These are phyloP conservation scores for Xerocomus potaroensis DNA, from an alignment of 768 basidiomycete species.

Conservation along the genomic window DNA sequence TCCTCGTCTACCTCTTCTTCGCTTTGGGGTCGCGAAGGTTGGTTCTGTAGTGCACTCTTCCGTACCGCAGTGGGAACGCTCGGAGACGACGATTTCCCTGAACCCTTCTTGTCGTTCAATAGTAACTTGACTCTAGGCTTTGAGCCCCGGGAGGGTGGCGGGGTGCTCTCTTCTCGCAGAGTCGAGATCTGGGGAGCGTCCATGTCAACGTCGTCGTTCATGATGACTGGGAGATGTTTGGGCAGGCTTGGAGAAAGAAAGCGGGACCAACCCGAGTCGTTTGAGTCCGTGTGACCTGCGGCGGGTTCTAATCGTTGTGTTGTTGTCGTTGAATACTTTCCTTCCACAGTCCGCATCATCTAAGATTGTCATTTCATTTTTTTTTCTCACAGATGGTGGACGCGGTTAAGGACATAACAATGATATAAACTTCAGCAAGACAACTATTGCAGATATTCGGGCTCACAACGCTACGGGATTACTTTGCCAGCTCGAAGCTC, in stretches of 20 bases:
- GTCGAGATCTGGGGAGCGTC: constrained; percentile 83
- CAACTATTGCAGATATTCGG: background rate
- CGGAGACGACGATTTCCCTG: constrained; percentile 34
- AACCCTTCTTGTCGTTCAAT: constrained; percentile 41
- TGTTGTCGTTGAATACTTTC: too few relatives aligned
- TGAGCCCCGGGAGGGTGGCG: constrained; percentile 46
- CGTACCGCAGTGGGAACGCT: constrained; percentile 18
- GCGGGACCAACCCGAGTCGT: background rate
- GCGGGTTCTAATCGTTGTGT: background rate
- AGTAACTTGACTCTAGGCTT: constrained; percentile 50
- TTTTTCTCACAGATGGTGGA: constrained; percentile 15
- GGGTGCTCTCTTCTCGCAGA: constrained; percentile 66
- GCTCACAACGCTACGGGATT: too few relatives aligned
- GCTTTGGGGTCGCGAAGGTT: constrained; percentile 15
- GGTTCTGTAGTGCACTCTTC: constrained; percentile 19
- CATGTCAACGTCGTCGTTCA: constrained; percentile 54
- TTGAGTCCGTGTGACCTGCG: background rate
- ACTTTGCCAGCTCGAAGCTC: too few relatives aligned
- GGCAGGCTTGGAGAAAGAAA: background rate
- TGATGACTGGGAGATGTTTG: constrained; percentile 7
- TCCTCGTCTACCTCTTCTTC: constrained; percentile 60
- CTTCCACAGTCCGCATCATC: constrained; percentile 3
- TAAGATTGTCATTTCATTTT: constrained; percentile 1
- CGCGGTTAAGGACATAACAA: background rate
- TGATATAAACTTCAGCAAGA: background rate